These are phyloP conservation scores for Erodium maritimum DNA, from an alignment of 345 rosid genomes.

Conservation along the genomic window DNA sequence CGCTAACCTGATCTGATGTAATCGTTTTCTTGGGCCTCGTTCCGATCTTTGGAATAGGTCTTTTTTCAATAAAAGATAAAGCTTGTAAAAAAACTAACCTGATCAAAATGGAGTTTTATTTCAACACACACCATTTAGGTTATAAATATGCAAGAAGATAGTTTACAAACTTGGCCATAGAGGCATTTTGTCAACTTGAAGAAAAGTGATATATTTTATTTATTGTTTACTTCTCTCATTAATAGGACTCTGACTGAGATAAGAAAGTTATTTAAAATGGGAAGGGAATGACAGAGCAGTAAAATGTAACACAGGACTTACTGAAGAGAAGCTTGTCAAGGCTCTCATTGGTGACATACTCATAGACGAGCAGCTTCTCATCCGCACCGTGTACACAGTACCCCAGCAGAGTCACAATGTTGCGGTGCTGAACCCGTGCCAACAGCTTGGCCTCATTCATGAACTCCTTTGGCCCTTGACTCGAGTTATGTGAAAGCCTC, in stretches of 20 bases:
- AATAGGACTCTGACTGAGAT: too few species aligned
- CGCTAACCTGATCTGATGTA: background rate
- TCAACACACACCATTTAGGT: background rate
- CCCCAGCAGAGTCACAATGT: constrained; percentile 80
- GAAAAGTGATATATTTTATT: too few species aligned
- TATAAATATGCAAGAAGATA: background rate
- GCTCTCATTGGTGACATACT: constrained; percentile 72
- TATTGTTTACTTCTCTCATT: too few species aligned
- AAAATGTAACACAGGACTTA: constrained; percentile 16
- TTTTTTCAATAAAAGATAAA: too few species aligned
- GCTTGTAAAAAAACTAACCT: too few species aligned
- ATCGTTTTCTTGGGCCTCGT: too few species aligned
- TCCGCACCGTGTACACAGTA: constrained; percentile 57
- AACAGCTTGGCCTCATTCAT: constrained; percentile 78
- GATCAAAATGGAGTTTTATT: background rate
- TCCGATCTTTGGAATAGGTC: too few species aligned
- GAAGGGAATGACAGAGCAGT: background rate
- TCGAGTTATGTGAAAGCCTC: constrained; percentile 63
- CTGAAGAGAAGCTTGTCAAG: constrained; percentile 92
- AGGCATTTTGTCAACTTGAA: too few species aligned
- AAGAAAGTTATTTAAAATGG: too few species aligned
- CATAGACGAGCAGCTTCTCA: constrained; percentile 92
- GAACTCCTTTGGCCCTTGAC: constrained; percentile 81
- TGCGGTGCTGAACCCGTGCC: constrained; percentile 88
- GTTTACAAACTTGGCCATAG: background rate